Evolutionary conservation across 2,329 filamentous ascomycete genomes (phyloP), one percentile per base, ranked within the genome.

Genomic region (Whalleya microplaca): DNA sequence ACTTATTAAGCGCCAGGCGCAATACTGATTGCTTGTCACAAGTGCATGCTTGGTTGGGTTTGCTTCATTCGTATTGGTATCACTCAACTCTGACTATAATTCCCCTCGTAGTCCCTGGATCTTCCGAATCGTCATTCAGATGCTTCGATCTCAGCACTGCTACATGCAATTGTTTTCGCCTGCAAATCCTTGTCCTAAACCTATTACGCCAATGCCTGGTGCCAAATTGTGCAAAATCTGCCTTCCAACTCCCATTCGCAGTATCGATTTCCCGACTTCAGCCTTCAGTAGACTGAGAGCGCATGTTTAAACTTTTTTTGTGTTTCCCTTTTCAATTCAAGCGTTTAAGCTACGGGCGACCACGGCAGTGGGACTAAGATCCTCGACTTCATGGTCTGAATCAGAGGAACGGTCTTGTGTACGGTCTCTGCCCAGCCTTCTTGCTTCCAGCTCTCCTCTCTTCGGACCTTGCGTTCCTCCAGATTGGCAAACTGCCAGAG

Each of bases 401-500:
- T 99, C 62, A 99, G 82, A 29, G 95, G 95, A 45, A 99, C 95
- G 1, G 95, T 99, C 84, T 96, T 97, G 81, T 99, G 95, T 40
- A 98, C 95, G 21, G 94, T 97, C 70, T 97, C 91, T 50, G 90
- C 92, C 95, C 95, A 99, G 45, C 95, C 95, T 71, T 96, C 90
- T 41, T 96, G 86, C 63, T 87, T 86, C 95, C 95, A 99, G 74
- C 93, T 97, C 82, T 96, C 87, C 81, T 99, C 95, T 64, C 95
- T 85, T 64, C 92, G 85, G 37, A 90, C 79, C 75, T 96, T 95
- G 64, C 95, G 87, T 78, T 98, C 95, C 76, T 98, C 93, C 58
- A 99, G 77, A 74, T 99, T 91, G 66, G 94, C 93, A 79, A 98
- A 99, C 73, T 99, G 95, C 95, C 95, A 99, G 20, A 99, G 83